Percentiles rank a stretch among this genome's conserved stretches.
These are phyloP conservation scores for Butyriboletus loyo DNA, from an alignment of 768 basidiomycete genomes.

Conservation along the genomic window DNA sequence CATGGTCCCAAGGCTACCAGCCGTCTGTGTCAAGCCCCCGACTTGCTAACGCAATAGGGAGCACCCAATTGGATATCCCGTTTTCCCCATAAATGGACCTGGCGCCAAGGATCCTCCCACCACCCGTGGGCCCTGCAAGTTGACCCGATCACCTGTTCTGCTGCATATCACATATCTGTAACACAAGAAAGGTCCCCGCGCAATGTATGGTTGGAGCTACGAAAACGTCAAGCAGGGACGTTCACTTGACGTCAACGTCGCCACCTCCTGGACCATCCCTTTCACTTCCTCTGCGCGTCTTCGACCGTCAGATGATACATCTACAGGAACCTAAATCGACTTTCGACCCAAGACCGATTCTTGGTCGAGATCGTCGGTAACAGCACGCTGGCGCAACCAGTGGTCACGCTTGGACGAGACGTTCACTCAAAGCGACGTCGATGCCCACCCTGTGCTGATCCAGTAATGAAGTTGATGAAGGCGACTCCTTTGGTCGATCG, in stretches of 20 bases:
- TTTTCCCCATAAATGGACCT: constrained; percentile 7
- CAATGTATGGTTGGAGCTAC: constrained; percentile 38
- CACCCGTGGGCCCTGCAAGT: constrained; percentile 45
- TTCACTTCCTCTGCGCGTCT: constrained; percentile 1
- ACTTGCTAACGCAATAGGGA: constrained; percentile 35
- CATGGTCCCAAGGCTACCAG: constrained; percentile 26
- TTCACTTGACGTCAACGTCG: constrained; percentile 4
- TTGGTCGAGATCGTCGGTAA: constrained; percentile 8
- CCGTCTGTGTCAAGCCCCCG: constrained; percentile 37
- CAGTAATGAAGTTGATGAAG: constrained; percentile 29
- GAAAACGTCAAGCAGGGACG: neutral
- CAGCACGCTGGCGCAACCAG: neutral
- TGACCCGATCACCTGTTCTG: constrained; percentile 53
- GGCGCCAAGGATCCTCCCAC: constrained; percentile 52
- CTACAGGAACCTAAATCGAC: constrained; percentile 13
- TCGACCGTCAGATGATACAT: constrained; percentile 6
- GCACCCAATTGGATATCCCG: neutral
- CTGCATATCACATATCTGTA: constrained; percentile 65
- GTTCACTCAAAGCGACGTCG: constrained; percentile 29
- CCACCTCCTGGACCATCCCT: neutral
- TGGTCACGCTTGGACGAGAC: constrained; percentile 12
- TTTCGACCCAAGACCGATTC: constrained; percentile 13
- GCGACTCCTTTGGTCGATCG: constrained; percentile 31
- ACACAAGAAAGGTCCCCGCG: constrained; percentile 54
- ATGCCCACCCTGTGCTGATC: constrained; percentile 28